Percentiles rank a stretch among this genome's conserved stretches.
Conservation (phyloP, 2,329 filamentous ascomycete species). For the Penicillium sp. region DNA sequence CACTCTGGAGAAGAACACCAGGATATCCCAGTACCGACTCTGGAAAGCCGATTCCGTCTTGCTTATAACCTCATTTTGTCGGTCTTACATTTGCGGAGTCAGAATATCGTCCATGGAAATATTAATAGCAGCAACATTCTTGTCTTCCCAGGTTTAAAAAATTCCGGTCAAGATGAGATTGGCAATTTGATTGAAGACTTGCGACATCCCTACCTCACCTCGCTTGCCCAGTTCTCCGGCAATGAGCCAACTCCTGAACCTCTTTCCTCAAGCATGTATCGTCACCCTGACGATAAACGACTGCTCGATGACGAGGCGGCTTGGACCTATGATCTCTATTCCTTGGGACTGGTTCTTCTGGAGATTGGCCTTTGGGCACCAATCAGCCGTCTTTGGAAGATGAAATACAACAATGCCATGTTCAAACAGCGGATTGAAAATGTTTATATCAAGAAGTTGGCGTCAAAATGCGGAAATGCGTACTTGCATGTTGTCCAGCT, state of each 20-base stretch:
- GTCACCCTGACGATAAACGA: constrained; percentile 52
- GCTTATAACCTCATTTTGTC: constrained; percentile 57
- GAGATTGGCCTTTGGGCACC: constrained; percentile 64
- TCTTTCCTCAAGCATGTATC: constrained; percentile 55
- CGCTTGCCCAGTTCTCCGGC: constrained; percentile 56
- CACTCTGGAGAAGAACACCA: constrained; percentile 40
- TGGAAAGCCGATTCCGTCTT: constrained; percentile 60
- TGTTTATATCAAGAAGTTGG: constrained; percentile 59
- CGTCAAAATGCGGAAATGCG: constrained; percentile 59
- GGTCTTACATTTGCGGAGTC: constrained; percentile 54
- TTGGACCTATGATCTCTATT: constrained; percentile 56
- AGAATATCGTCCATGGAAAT: constrained; percentile 57
- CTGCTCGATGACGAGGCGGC: constrained; percentile 33
- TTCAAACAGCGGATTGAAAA: constrained; percentile 63
- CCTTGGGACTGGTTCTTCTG: constrained; percentile 57
- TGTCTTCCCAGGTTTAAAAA: constrained; percentile 47
- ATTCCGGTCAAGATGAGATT: constrained; percentile 30
- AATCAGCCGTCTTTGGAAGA: constrained; percentile 59
- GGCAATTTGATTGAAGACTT: constrained; percentile 40
- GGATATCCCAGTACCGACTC: constrained; percentile 45
- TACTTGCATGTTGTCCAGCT: constrained; percentile 61
- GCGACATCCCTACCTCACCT: constrained; percentile 55
- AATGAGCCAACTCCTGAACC: constrained; percentile 45
- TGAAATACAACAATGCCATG: constrained; percentile 59
- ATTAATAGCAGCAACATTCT: constrained; percentile 63